Percentiles rank a stretch among this genome's conserved stretches.
phyloP scores from a whole-genome alignment of 257 asterid genomes.

The Solanum arcanum region DNA sequence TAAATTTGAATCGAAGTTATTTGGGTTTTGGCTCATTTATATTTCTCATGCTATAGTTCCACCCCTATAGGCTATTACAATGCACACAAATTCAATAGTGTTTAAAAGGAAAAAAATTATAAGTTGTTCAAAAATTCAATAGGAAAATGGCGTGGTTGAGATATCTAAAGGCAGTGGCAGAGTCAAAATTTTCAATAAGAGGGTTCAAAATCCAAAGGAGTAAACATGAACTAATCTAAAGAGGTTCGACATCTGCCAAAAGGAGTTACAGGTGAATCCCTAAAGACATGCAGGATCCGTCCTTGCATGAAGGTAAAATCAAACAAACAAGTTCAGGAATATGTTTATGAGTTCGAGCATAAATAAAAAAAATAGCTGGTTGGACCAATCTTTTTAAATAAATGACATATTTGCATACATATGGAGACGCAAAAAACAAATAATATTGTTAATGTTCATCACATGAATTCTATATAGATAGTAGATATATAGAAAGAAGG shows the following conservation, averaged over 20 bases:
- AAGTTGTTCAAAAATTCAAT: too few relatives aligned
- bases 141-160: too few relatives aligned
- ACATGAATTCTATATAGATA: not conserved
- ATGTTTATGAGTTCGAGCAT: too few relatives aligned
- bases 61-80: not conserved
- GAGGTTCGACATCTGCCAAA: too few relatives aligned
- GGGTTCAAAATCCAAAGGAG: too few relatives aligned
- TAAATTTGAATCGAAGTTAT: not conserved
- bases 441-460: not conserved
- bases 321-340: too few relatives aligned
- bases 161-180: rapidly evolving
- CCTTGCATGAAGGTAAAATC: too few relatives aligned
- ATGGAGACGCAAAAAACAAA: not conserved
- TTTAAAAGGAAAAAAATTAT: too few relatives aligned
- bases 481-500: not conserved
- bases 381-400: not conserved
- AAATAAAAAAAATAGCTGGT: not conserved
- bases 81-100: not conserved
- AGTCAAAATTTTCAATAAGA: rapidly evolving
- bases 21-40: too few relatives aligned
- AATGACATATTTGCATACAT: not conserved
- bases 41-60: not conserved
- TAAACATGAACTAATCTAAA: too few relatives aligned
- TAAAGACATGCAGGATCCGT: too few relatives aligned
- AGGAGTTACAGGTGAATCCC: too few relatives aligned